phyloP scores from a whole-genome alignment of 2,329 filamentous ascomycete genomes.

The Diaporthe nobilis region DNA sequence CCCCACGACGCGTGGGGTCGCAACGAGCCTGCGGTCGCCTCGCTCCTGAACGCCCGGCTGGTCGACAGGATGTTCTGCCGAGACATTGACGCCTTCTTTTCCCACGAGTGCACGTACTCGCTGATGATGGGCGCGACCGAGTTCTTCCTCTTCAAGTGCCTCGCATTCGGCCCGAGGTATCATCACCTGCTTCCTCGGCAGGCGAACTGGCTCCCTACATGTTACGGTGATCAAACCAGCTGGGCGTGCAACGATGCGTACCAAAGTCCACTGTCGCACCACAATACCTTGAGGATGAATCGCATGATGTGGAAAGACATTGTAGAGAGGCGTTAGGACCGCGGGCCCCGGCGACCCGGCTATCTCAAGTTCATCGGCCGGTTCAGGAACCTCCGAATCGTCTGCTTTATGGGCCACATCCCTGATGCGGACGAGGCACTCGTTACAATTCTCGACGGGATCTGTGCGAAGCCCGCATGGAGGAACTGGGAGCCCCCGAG shows the following conservation, averaged over 20 bases:
- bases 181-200: slow-evolving; percentile 15
- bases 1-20: not conserved
- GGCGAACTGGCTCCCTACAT: not conserved
- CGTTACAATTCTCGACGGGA: not conserved
- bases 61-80: not conserved
- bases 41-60: slow-evolving; percentile 11
- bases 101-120: slow-evolving; percentile 16
- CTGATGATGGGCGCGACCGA: slow-evolving; percentile 22
- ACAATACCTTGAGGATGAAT: not conserved
- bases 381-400: slow-evolving; percentile 12
- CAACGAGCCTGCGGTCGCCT: not conserved
- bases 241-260: not conserved
- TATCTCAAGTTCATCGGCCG: slow-evolving; percentile 21
- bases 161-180: not conserved
- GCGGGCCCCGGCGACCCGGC: not conserved
- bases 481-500: slow-evolving; percentile 1
- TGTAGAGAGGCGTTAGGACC: not conserved
- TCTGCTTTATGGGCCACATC: slow-evolving; percentile 5
- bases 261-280: not conserved
- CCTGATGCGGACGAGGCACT: not conserved
- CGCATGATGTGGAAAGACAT: slow-evolving; percentile 2
- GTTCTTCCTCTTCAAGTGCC: slow-evolving; percentile 19
- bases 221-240: not conserved
- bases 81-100: slow-evolving; percentile 11
- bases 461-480: slow-evolving; percentile 5